Percentiles rank a stretch among this genome's conserved stretches.
Evolutionary conservation across 305 asterid genomes (phyloP).

Genomic region (Solanum hybrid): DNA sequence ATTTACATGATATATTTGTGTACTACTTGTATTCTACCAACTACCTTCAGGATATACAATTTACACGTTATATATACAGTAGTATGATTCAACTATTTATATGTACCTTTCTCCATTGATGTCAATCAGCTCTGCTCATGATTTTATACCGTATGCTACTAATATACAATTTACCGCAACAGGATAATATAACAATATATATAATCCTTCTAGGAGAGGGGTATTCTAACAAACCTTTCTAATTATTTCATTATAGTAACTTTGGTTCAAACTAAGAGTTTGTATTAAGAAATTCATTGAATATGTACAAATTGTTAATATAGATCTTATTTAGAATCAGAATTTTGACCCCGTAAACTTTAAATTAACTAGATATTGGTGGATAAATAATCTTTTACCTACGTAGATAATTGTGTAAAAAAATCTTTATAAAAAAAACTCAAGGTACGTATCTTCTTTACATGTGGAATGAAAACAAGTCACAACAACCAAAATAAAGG

Average conservation of each 20-base stretch:
- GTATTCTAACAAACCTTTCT: neutral
- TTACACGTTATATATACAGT: neutral
- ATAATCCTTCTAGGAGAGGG: neutral
- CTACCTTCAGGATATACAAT: neutral
- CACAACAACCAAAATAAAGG: neutral
- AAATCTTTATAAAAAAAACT: neutral
- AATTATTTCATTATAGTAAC: neutral
- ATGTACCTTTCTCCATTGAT: neutral
- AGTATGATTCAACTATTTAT: neutral
- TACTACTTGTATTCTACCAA: neutral
- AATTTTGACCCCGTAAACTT: neutral
- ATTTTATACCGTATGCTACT: neutral
- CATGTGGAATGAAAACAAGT: neutral
- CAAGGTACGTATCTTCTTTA: neutral
- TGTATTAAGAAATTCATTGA: neutral
- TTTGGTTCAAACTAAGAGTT: neutral
- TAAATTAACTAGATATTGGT: neutral
- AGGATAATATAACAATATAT: neutral
- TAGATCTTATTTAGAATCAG: neutral
- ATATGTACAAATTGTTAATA: neutral
- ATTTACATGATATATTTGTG: neutral
- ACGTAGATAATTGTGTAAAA: neutral
- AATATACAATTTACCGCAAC: neutral
- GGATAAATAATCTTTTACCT: neutral
- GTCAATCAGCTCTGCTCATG: neutral